Evolutionary conservation across 306 rosid genomes (phyloP).

Genomic region (Rubus idaeus): DNA sequence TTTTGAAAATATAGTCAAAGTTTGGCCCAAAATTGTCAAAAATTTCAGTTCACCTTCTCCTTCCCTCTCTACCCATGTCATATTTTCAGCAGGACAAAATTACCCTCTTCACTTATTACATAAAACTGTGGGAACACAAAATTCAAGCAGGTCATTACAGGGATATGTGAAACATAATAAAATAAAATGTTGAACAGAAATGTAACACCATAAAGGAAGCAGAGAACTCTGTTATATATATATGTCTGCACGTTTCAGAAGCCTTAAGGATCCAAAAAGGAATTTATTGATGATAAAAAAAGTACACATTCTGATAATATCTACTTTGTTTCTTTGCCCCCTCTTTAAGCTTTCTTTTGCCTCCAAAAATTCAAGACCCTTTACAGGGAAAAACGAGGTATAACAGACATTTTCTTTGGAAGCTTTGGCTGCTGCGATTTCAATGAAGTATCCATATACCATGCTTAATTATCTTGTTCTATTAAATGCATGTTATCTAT

Average conservation of each 20-base stretch:
- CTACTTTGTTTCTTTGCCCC: background rate
- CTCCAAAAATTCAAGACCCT: constrained; percentile 3
- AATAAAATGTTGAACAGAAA: background rate
- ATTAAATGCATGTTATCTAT: background rate
- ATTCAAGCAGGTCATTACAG: background rate
- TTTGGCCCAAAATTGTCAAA: constrained; percentile 11
- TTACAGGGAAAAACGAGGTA: constrained; percentile 2
- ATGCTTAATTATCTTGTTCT: background rate
- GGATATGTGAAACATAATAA: background rate
- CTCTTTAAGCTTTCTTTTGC: background rate
- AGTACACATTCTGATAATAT: background rate
- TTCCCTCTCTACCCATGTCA: background rate
- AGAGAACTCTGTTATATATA: background rate
- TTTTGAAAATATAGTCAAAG: background rate
- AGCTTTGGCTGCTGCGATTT: background rate
- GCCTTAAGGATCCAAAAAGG: constrained; percentile 7
- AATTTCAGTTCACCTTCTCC: constrained; percentile 5
- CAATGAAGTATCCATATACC: constrained; percentile 1
- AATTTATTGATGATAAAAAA: constrained; percentile 1
- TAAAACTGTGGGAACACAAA: background rate
- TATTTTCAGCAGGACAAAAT: background rate
- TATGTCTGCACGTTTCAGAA: constrained; percentile 14
- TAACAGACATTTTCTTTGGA: background rate
- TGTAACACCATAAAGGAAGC: background rate
- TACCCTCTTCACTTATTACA: background rate